Evolutionary conservation across 1,284 basidiomycete species (phyloP), one percentile per base, ranked within the genome.

Genomic region (Meripilus lineatus): DNA sequence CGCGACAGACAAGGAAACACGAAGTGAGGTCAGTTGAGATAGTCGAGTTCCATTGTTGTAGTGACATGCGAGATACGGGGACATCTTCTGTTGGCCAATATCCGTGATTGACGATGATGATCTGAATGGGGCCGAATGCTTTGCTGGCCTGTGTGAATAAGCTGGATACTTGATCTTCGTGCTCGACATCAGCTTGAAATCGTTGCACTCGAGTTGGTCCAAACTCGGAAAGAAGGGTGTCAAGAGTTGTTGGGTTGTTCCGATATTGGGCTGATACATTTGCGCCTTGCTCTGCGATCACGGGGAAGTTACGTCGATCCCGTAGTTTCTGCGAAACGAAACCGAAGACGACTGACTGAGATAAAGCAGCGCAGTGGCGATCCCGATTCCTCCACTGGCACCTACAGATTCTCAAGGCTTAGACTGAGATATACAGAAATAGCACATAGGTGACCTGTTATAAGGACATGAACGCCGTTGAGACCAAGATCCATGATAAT

Each of bases 241-340:
- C 59, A 10, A 86, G 63, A 0, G 77, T 61, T 0, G 61, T 56
- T 14, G 64, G 53, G 34, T 72, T 79, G 10, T 74, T 72, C 60
- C 86, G 81, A 62, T 82, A 89, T 56, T 88, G 84, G 0, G 83
- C 84, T 0, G 82, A 79, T 6, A 89, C 83, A 47, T 72, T 73
- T 3, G 85, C 81, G 3, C 82, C 83, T 52, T 82, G 77, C 30
- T 77, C 82, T 86, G 56, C 33, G 26, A 10, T 34, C 20, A 15
- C 6, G n/a, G 37, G n/a, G n/a, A 30, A 10, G 28, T 30, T 10
- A 10, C n/a, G 8, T n/a, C 8, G 28, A 30, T 10, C 22, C 23
- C 10, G 43, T 23, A 7, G 32, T 15, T 18, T 23, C 33, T 24
- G n/a, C 18, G 30, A 37, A n/a, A 8, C 11, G 10, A 35, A 13